Evolutionary conservation across 1,284 basidiomycete species (phyloP).

Genomic region (Austropuccinia psidii): DNA sequence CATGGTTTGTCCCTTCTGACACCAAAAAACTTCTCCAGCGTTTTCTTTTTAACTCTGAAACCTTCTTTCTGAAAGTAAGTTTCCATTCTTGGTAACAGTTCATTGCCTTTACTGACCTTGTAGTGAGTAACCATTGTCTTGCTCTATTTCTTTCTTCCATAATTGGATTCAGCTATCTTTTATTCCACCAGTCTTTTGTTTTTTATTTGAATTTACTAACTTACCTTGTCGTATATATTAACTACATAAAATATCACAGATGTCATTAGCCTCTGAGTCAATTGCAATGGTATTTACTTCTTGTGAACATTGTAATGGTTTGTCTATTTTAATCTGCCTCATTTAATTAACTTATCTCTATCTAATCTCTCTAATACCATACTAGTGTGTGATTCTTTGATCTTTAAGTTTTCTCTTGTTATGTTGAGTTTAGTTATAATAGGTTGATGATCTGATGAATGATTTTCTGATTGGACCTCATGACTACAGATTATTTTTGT

Average conservation of each 20-base stretch:
- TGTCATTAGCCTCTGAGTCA: background rate
- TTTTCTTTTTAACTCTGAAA: background rate
- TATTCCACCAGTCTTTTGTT: constrained; percentile 11
- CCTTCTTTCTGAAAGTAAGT: background rate
- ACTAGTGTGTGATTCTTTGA: background rate
- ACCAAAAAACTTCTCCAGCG: constrained; percentile 1
- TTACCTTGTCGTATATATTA: background rate
- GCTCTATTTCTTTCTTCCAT: background rate
- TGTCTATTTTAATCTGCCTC: background rate
- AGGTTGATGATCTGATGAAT: background rate
- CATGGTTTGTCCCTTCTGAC: background rate
- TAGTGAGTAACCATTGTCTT: background rate
- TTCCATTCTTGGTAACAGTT: background rate
- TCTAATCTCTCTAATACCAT: background rate
- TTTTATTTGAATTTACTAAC: background rate
- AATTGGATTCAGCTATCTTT: background rate
- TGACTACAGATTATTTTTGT: background rate
- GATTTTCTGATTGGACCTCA: background rate
- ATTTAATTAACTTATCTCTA: too few species aligned
- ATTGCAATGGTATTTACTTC: background rate
- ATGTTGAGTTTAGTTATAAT: background rate
- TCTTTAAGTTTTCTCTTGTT: background rate
- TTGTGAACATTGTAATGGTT: background rate
- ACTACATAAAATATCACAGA: background rate
- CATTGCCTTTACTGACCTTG: background rate